Evolutionary conservation across 1,284 basidiomycete species (phyloP).

Genomic region (Fomitopsis pinicola): DNA sequence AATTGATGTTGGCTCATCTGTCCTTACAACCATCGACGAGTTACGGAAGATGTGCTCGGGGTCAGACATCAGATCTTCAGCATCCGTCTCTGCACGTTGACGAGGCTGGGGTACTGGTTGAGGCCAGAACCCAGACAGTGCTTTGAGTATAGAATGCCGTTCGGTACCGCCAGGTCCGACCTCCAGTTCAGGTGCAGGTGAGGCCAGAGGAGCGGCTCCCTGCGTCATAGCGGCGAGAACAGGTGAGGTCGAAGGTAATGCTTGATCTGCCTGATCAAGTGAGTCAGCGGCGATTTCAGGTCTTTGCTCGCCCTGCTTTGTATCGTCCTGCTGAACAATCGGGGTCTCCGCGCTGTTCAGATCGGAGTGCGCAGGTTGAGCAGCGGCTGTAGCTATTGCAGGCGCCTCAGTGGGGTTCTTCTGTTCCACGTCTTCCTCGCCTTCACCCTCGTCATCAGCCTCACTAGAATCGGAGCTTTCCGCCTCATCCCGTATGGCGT

Average conservation of each 20-base stretch:
- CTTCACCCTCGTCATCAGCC: constrained; percentile 82
- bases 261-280: background rate
- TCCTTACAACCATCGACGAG: constrained; percentile 92
- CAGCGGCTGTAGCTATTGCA: background rate
- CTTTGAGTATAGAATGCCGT: constrained; percentile 79
- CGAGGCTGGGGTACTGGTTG: constrained; percentile 42
- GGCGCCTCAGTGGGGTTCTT: constrained; percentile 27
- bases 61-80: constrained; percentile 65
- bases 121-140: constrained; percentile 82
- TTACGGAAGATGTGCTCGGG: constrained; percentile 94
- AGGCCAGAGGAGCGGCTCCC: constrained; percentile 40
- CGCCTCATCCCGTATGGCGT: constrained; percentile 87
- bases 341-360: background rate
- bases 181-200: constrained; percentile 55
- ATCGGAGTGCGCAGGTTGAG: background rate
- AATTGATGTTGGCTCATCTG: constrained; percentile 97
- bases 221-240: constrained; percentile 28
- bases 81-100: constrained; percentile 44
- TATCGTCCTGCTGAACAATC: background rate
- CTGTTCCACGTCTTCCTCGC: constrained; percentile 49
- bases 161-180: constrained; percentile 48
- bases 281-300: constrained; percentile 1
- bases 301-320: background rate
- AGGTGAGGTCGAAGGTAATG: constrained; percentile 51
- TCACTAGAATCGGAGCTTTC: constrained; percentile 79